Evolutionary conservation across 768 basidiomycete genomes (phyloP).

Genomic region (Suillus placidus): DNA sequence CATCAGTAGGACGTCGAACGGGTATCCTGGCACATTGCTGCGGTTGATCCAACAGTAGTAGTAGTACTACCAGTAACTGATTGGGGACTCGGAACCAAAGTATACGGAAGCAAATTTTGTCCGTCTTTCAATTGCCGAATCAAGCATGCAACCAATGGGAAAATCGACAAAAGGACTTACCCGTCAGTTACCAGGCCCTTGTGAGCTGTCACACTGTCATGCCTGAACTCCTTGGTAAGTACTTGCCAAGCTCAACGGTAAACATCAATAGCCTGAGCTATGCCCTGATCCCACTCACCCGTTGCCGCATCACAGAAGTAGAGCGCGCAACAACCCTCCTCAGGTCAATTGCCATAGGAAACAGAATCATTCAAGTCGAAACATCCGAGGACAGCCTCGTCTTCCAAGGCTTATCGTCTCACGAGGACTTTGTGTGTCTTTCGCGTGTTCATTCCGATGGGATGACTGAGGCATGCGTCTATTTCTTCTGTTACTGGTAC

Average conservation of each 20-base stretch:
- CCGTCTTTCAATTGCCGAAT: background rate
- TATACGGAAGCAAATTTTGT: background rate
- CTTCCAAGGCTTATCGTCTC: constrained; percentile 55
- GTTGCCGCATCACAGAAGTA: constrained; percentile 52
- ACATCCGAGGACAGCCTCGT: constrained; percentile 64
- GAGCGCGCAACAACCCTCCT: constrained; percentile 66
- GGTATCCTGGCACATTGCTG: background rate
- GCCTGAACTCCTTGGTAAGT: constrained; percentile 59
- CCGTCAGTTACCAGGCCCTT: background rate
- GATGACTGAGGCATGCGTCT: constrained; percentile 11
- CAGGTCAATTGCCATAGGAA: constrained; percentile 51
- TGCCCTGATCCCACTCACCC: background rate
- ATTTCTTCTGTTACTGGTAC: constrained; percentile 4
- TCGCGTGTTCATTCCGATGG: background rate
- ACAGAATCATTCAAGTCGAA: constrained; percentile 57
- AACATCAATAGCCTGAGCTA: background rate
- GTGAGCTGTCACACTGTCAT: constrained; percentile 28
- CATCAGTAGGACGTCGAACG: background rate
- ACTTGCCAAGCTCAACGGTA: too few species aligned
- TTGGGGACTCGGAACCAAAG: background rate
- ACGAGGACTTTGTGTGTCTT: constrained; percentile 61
- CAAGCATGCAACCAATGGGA: background rate
- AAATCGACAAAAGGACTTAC: background rate
- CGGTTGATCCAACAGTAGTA: background rate
- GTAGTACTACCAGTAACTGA: background rate